Evolutionary conservation across 2,329 filamentous ascomycete genomes (phyloP), one percentile per base, ranked within the genome.

Genomic region (Metarhizium robertsii): DNA sequence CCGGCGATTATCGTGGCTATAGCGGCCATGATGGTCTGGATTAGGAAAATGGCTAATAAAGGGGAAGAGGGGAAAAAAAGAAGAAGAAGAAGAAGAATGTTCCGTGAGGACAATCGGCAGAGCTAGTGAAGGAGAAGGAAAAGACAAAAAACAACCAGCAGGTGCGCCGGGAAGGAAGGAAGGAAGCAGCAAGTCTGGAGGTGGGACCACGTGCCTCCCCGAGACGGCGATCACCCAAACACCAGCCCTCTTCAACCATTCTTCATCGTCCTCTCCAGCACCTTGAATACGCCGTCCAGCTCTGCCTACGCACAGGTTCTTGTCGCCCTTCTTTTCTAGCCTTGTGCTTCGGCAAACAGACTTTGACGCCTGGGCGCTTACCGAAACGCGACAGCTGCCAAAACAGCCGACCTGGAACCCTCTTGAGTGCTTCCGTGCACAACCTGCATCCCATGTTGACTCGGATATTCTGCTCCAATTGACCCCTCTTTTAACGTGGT

Each of bases 401-500:
- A 20, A 30, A 43, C 32, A 52, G 16, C 42, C 42, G n/a, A 45
- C 6, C 42, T 11, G 32, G 32, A 11, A 7, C 2, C 32, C 32
- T 34, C 7, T 34, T 11, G 32, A 34, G 32, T 11, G 32, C 32
- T 34, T 34, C 7, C 32, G 32, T 8, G 32, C 25, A 38, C 16
- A n/a, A 40, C 13, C 8, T 32, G 13, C 30, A 34, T 40, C 6
- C 40, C 29, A 47, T 32, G 14, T 6, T 13, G 30, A 53, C 32
- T 40, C 32, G 13, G 40, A 45, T 45, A 6, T 45, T 20, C 6
- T 36, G 29, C 20, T 49, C 55, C 50, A 59, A 50, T 56, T 60
- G 59, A 53, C 54, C 59, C 56, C 58, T 60, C 55, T 40, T 53
- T 43, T 51, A 36, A 47, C 46, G 14, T 50, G 18, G 16, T 50